These are phyloP conservation scores for Alternaria sp. DNA, from an alignment of 2,329 filamentous ascomycete genomes.

Conservation along the genomic window DNA sequence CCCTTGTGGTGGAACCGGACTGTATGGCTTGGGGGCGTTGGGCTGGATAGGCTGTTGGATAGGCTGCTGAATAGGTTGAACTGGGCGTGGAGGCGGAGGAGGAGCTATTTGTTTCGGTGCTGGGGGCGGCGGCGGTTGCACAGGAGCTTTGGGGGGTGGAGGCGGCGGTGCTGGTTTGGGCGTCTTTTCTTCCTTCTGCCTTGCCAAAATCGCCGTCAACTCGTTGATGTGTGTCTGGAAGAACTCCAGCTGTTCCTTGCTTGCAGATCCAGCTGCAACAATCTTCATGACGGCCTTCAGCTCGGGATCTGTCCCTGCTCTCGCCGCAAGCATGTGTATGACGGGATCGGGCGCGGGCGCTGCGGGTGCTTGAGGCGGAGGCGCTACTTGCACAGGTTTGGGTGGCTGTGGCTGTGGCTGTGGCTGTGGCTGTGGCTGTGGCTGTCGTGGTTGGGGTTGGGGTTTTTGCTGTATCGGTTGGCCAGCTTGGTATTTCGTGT, in stretches of 20 bases:
- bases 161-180: conserved; percentile 32
- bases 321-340: conserved; percentile 79
- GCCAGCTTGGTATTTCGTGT: conserved; percentile 37
- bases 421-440: conserved; percentile 24
- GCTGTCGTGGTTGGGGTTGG: conserved; percentile 32
- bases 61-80: conserved; percentile 25
- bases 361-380: conserved; percentile 32
- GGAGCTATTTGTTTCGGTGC: conserved; percentile 23
- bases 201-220: conserved; percentile 65
- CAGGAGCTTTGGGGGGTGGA: conserved; percentile 23
- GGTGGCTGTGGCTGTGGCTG: conserved; percentile 34
- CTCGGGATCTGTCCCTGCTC: conserved; percentile 74
- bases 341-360: conserved; percentile 72
- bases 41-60: conserved; percentile 24
- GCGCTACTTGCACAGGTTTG: conserved; percentile 39
- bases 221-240: conserved; percentile 85
- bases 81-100: conserved; percentile 27
- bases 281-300: conserved; percentile 83
- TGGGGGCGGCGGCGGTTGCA: conserved; percentile 20
- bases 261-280: conserved; percentile 78
- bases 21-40: conserved; percentile 19
- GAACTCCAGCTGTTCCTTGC: conserved; percentile 72
- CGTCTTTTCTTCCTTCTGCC: conserved; percentile 50
- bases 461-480: conserved; percentile 32
- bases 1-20: conserved; percentile 12